Conservation (phyloP, 2,329 filamentous ascomycete genomes). For the Alternaria ethzedia region DNA sequence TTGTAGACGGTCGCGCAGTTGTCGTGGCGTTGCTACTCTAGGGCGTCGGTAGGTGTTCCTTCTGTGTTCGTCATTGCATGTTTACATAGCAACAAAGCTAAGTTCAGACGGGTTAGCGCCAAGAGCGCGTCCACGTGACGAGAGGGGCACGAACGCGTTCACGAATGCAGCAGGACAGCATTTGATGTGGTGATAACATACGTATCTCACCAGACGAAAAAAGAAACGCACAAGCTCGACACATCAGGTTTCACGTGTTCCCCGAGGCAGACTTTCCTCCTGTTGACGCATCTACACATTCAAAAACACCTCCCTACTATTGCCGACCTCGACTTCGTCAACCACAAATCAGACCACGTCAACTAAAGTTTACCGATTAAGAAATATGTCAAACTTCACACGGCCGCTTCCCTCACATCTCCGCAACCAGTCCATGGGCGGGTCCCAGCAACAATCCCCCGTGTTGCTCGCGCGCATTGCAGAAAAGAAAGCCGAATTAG, state of each 20-base stretch:
- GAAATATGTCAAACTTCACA: conserved; percentile 49
- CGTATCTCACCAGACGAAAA: neutral
- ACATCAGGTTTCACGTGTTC: neutral
- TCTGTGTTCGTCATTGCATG: conserved; percentile 22
- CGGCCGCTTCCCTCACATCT: conserved; percentile 67
- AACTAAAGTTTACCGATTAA: neutral
- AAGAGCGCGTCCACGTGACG: conserved; percentile 26
- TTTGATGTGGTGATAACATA: neutral
- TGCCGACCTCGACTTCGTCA: neutral
- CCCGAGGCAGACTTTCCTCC: neutral
- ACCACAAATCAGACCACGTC: neutral
- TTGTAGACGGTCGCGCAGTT: conserved; percentile 8
- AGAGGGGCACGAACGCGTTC: conserved; percentile 32
- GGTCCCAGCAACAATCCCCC: conserved; percentile 66
- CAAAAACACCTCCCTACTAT: neutral
- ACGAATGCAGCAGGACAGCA: neutral
- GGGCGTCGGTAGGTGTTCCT: conserved; percentile 3
- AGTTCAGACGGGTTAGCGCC: neutral
- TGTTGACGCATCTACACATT: neutral
- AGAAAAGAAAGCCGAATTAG: conserved; percentile 84
- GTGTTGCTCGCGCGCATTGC: conserved; percentile 76
- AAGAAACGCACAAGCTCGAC: neutral
- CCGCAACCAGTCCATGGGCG: conserved; percentile 55
- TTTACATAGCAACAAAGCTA: conserved; percentile 42
- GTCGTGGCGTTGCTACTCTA: conserved; percentile 9